Base-by-base conservation (phyloP, 768 basidiomycete genomes). In the Obba rivulosa region DNA sequence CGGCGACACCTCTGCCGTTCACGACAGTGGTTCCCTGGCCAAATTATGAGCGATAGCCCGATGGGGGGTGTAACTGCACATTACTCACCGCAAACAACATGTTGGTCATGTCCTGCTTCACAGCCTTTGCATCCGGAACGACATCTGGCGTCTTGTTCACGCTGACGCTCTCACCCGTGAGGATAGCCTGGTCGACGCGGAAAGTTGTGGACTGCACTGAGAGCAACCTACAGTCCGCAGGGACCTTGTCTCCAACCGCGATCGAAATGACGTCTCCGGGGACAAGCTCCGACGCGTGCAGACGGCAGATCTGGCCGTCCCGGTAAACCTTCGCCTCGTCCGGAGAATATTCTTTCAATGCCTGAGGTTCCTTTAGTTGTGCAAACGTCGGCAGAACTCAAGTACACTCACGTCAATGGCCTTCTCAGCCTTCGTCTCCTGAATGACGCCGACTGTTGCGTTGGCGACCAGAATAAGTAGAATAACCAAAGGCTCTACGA, bases 41-140 rank as follows among this genome's bases (percentile, higher is more conserved):
- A 20, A 3, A 46, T 36, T 34, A 37, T 51, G 9, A 48, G 38
- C 25, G 10, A 22, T 3, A 18, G n/a, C 34, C 18, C 34, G 23
- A 11, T 34, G 22, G 28, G 13, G 23, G 5, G 22, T 47, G 17
- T 34, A 35, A 20, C 9, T 49, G 46, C 18, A 40, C 31, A 16
- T 23, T 37, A 66, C 82, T 59, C 58, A 92, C 92, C 8, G 91
- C 85, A 68, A 98, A 98, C 10, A 98, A 71, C 69, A 96, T 96
- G 67, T 97, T 98, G 49, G 78, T 83, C 94, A 95, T 95, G 60
- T 99, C 95, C 68, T 98, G 95, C 69, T 95, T 96, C 50, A 98
- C 95, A 7, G 94, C 95, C 55, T 73, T 78, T 31, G 58, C 41
- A 60, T 97, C 95, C 9, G 70, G 56, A 40, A 99, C 84, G 24